These are phyloP conservation scores for Malassezia obtusa DNA, from an alignment of 1,284 basidiomycete genomes.

Conservation along the genomic window DNA sequence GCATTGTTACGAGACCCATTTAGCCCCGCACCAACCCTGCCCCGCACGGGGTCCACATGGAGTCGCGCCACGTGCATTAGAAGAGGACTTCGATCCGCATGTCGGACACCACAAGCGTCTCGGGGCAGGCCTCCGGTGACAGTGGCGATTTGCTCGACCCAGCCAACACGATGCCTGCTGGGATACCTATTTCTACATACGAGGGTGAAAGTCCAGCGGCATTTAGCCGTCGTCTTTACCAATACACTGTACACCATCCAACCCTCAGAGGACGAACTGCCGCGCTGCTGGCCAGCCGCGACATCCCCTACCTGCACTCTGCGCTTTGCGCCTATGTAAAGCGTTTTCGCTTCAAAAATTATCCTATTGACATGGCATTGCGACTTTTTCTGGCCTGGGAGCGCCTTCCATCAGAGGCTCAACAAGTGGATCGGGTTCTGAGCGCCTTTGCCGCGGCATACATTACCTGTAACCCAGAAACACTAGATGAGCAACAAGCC, in stretches of 20 bases:
- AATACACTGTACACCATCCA: not conserved
- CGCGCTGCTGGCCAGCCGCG: conserved; percentile 51
- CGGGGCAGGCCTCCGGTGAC: not conserved
- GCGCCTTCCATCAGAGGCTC: conserved; percentile 83
- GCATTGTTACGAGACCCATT: conserved; percentile 13
- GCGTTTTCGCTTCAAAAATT: conserved; percentile 68
- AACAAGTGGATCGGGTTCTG: conserved; percentile 95
- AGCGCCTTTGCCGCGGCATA: conserved; percentile 87
- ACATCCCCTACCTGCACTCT: conserved; percentile 61
- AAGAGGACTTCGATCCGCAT: not conserved
- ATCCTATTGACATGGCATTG: conserved; percentile 83
- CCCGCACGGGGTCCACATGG: too few relatives aligned
- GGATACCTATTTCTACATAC: not conserved
- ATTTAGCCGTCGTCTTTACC: conserved; percentile 3
- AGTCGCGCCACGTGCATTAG: not conserved
- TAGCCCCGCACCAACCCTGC: too few relatives aligned
- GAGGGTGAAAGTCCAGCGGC: not conserved
- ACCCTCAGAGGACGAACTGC: not conserved
- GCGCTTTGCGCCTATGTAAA: conserved; percentile 66
- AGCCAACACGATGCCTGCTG: not conserved
- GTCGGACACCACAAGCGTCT: not conserved
- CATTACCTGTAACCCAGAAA: conserved; percentile 67
- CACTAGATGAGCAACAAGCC: conserved; percentile 75
- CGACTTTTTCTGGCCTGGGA: conserved; percentile 84
- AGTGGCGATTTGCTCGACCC: not conserved